Evolutionary conservation across 495 filamentous ascomycete species (phyloP), one percentile per base, ranked within the genome.

Genomic region (Hypoxylon fuscum): DNA sequence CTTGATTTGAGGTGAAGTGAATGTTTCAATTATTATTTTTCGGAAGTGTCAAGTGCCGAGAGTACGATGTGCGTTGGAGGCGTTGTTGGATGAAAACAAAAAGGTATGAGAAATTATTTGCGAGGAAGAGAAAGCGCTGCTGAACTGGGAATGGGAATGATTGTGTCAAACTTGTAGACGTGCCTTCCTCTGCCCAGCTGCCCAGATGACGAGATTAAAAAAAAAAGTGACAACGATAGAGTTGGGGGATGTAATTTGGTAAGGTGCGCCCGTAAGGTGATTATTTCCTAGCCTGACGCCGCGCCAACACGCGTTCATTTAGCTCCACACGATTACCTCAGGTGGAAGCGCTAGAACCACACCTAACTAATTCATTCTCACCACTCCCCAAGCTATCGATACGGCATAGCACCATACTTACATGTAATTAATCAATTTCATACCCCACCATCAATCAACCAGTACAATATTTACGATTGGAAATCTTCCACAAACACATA

Each of bases 291-390:
- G 31, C 43, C 50, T 38, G 44, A 55, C 49, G 49, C 55, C 61
- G 54, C 61, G 61, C 61, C 48, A 64, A 64, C 61, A 64, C 61
- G 61, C 61, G 61, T 64, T 59, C 61, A 35, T 48, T 53, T 49
- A 29, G 23, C 32, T 32, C 32, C 41, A 34, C n/a, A 12, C 31
- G n/a, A 34, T 34, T 34, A 34, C 31, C 31, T 34, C n/a, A 15
- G 35, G 35, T 14, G 12, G 35, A 1, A 38, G 2, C 35, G 17
- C 53, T 64, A 64, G 38, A 64, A 2, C 34, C 48, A 64, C 60
- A 18, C 53, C 53, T 41, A 35, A 5, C 22, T 2, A 53, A 11
- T 2, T 14, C 25, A 47, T 34, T 38, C 31, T 32, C 53, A 27
- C 25, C n/a, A 63, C 41, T 40, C 47, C 32, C 20, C 9, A 31